phyloP scores from a whole-genome alignment of 345 rosid genomes.

The Lenwebbia sp. region DNA sequence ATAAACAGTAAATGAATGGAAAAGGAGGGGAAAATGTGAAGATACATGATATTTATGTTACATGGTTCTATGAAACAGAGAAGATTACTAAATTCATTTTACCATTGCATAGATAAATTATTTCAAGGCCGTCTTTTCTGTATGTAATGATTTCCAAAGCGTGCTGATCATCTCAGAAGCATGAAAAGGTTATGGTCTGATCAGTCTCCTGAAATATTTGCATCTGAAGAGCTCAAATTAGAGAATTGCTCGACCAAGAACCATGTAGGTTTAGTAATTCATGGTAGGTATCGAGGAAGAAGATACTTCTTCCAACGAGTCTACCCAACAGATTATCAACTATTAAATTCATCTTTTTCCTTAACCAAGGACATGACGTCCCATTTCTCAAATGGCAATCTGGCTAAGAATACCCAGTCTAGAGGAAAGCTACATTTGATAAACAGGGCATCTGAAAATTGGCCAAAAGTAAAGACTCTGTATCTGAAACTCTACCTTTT shows the following conservation, averaged over 20 bases:
- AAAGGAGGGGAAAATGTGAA: background rate
- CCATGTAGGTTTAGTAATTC: background rate
- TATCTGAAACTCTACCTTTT: too few species aligned
- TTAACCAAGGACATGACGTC: background rate
- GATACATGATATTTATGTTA: background rate
- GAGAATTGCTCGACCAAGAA: background rate
- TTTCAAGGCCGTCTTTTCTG: background rate
- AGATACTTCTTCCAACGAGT: background rate
- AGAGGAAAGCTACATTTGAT: background rate
- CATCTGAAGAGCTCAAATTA: background rate
- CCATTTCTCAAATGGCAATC: background rate
- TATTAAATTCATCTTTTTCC: background rate
- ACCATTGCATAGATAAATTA: background rate
- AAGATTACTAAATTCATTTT: background rate
- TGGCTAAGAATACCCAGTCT: background rate
- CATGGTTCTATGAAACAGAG: accelerated
- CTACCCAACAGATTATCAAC: background rate
- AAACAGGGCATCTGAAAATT: background rate
- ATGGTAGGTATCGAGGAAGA: background rate
- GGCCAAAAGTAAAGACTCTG: background rate
- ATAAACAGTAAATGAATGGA: background rate
- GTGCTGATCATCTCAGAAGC: background rate
- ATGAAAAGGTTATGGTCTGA: background rate
- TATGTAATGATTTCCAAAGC: background rate
- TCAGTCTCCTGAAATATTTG: background rate